Base-by-base conservation (phyloP, 371 early-diverging fungal species). In the Coemansia linderi region DNA sequence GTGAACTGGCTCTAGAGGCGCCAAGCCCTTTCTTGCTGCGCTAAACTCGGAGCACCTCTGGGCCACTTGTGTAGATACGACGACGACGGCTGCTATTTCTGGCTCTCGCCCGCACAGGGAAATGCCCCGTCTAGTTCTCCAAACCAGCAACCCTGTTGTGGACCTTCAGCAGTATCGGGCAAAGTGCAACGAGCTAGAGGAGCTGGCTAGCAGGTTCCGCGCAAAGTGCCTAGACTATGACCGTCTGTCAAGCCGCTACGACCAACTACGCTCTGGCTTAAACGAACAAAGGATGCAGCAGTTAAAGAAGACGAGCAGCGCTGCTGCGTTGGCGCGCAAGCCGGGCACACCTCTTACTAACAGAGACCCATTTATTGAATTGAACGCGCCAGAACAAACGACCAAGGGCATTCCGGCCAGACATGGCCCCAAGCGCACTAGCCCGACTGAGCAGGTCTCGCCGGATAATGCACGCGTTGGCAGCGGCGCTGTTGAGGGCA, bases 221-320 rank as follows among this genome's bases (percentile, higher is more conserved):
- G 43, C 44, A 15, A 77, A 77, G 59, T 72, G 77, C 61, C 37
- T 27, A 8, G 77, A 72, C 6, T 72, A 69, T 43, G 77, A 77
- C 31, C 57, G 60, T 31, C 48, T 77, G 29, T 52, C 61, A 4
- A 22, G 24, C 0, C 52, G 41, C 15, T 66, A 72, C 66, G 54
- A n/a, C 13, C 46, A 50, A 27, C 66, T 65, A 1, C 19, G 60
- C 1, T n/a, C 59, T 9, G n/a, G 44, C 39, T 15, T 36, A 4
- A 48, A 31, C 33, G 56, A 39, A 27, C 54, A 62, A 17, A 37
- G 40, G 12, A 17, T 43, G 36, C 24, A 33, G 15, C 43, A 52
- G 37, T 8, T 3, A 22, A 27, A 36, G 48, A 56, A 31, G 36
- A 17, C 52, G 22, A 41, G 31, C 8, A 12, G 66, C 19, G 31